Conservation (phyloP, 345 rosid genomes). For the Orychophragmus violaceus region DNA sequence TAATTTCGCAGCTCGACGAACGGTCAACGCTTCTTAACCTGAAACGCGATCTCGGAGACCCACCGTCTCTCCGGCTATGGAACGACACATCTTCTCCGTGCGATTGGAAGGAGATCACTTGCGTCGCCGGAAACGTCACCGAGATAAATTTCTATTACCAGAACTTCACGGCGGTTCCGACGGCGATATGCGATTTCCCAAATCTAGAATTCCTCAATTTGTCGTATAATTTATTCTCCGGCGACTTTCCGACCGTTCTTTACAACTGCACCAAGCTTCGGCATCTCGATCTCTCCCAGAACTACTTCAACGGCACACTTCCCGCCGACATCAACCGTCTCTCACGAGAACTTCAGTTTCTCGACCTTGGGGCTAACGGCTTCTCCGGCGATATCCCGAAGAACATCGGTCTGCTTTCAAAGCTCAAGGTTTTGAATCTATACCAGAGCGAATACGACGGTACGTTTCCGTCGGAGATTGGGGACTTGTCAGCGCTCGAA, state of each 20-base stretch:
- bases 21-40: slow-evolving; percentile 46
- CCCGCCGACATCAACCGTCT: slow-evolving; percentile 58
- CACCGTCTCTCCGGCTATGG: slow-evolving; percentile 56
- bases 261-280: slow-evolving; percentile 61
- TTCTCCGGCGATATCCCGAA: slow-evolving; percentile 74
- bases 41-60: slow-evolving; percentile 52
- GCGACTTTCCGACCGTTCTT: slow-evolving; percentile 51
- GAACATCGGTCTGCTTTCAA: slow-evolving; percentile 38
- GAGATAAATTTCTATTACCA: slow-evolving; percentile 26
- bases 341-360: slow-evolving; percentile 33
- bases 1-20: slow-evolving; percentile 47
- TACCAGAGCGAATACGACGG: slow-evolving; percentile 52
- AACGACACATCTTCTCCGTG: slow-evolving; percentile 54
- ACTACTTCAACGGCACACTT: slow-evolving; percentile 55
- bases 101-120: slow-evolving; percentile 49
- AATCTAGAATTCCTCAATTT: slow-evolving; percentile 43
- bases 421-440: slow-evolving; percentile 37
- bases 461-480: slow-evolving; percentile 74
- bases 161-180: slow-evolving; percentile 49
- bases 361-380: slow-evolving; percentile 49
- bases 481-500: slow-evolving; percentile 55
- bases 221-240: slow-evolving; percentile 44
- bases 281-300: slow-evolving; percentile 53
- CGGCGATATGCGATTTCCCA: slow-evolving; percentile 57
- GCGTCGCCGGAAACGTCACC: slow-evolving; percentile 44